phyloP scores from a whole-genome alignment of 306 rosid species.

The Fragaria ananassa region DNA sequence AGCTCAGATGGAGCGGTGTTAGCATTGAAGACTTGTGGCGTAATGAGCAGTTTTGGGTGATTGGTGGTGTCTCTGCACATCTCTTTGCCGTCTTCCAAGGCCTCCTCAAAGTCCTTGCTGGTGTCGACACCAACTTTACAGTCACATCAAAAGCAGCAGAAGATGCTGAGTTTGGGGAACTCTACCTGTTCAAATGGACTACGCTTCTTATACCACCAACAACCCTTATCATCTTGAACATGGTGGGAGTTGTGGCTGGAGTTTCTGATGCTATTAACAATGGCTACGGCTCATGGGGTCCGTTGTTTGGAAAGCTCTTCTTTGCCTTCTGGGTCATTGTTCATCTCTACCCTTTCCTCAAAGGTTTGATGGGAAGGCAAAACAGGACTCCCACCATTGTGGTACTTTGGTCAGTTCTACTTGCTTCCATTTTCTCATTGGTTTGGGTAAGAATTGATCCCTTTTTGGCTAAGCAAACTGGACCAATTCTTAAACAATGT shows the following conservation, averaged over 20 bases:
- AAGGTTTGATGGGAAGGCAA: constrained; percentile 88
- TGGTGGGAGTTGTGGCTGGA: constrained; percentile 96
- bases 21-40: constrained; percentile 92
- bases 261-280: constrained; percentile 84
- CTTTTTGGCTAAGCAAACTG: constrained; percentile 79
- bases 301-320: constrained; percentile 80
- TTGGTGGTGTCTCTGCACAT: constrained; percentile 94
- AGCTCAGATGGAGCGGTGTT: constrained; percentile 89
- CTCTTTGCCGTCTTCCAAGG: constrained; percentile 90
- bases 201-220: constrained; percentile 90
- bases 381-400: constrained; percentile 91
- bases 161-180: constrained; percentile 49
- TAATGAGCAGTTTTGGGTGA: constrained; percentile 94
- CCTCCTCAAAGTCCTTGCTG: constrained; percentile 76
- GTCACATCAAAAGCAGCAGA: constrained; percentile 68
- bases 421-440: constrained; percentile 78
- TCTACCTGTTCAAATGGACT: constrained; percentile 90
- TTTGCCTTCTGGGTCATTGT: constrained; percentile 91
- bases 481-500: constrained; percentile 87
- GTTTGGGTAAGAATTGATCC: constrained; percentile 90
- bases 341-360: constrained; percentile 94
- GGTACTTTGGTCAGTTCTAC: constrained; percentile 77
- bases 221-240: constrained; percentile 71
- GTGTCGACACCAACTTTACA: constrained; percentile 53
- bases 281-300: constrained; percentile 92